These are phyloP conservation scores for Lentinus tigrinus DNA, from an alignment of 768 basidiomycete genomes.

Conservation along the genomic window DNA sequence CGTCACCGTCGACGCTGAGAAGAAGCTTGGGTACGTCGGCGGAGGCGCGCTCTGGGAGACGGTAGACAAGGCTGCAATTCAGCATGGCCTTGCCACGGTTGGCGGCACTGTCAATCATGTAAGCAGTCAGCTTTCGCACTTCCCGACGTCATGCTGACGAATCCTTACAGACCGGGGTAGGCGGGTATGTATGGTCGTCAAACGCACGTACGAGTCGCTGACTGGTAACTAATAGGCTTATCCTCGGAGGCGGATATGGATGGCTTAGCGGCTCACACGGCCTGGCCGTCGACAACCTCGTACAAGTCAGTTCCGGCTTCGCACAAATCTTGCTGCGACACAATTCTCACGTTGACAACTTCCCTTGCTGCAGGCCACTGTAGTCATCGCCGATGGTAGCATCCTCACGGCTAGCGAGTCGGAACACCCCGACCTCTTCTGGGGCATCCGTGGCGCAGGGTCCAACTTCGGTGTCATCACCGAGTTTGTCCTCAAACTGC, in stretches of 20 bases:
- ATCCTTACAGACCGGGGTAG: constrained; percentile 43
- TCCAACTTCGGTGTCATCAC: constrained; percentile 56
- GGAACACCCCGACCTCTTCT: constrained; percentile 45
- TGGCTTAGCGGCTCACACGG: constrained; percentile 44
- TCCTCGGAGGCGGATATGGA: constrained; percentile 56
- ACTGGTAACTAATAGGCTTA: constrained; percentile 35
- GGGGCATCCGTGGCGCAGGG: constrained; percentile 52
- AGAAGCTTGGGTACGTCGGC: constrained; percentile 40
- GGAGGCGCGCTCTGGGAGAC: constrained; percentile 48
- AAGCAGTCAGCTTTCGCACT: constrained; percentile 11
- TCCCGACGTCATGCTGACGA: too few relatives aligned
- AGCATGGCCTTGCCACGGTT: constrained; percentile 48
- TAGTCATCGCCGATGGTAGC: constrained; percentile 46
- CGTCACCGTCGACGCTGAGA: constrained; percentile 38
- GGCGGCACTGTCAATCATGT: constrained; percentile 51
- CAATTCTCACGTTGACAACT: neutral
- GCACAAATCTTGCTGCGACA: constrained; percentile 15
- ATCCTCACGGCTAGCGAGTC: constrained; percentile 30
- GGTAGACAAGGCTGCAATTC: constrained; percentile 43
- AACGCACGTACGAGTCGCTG: too few relatives aligned
- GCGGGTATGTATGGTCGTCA: constrained; percentile 36
- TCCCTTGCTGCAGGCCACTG: constrained; percentile 33
- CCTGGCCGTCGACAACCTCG: constrained; percentile 47
- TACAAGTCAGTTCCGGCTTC: constrained; percentile 19
- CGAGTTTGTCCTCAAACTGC: constrained; percentile 45